Evolutionary conservation across 1,284 basidiomycete genomes (phyloP), one percentile per base, ranked within the genome.

Genomic region (Cutaneotrichosporon sp.): DNA sequence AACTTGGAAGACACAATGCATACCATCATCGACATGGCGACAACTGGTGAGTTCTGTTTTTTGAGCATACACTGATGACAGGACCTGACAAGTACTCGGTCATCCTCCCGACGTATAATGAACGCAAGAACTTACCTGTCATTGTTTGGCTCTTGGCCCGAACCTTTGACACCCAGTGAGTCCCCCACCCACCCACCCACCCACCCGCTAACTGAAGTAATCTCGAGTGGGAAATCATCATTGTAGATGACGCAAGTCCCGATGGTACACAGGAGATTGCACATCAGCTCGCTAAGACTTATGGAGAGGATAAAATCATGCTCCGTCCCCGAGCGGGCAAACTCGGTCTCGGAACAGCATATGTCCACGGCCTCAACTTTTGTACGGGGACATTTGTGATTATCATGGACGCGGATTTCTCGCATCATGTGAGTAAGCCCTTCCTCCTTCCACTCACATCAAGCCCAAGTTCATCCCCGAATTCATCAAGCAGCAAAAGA

Each of bases 321-420:
- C 80, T 95, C 56, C 90, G 87, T 81, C 91, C 92, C 46, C 87
- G 92, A 70, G 84, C 91, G 8, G 92, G 92, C 57, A 95, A 95
- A 81, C 85, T 95, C 4, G 92, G 92, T 51, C 85, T 95, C 47
- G 92, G 92, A 89, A 94, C 92, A 16, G 92, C 92, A 22, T 96
- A 96, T 77, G 91, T 95, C 59, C 90, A 96, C 76, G 92, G 92
- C 13, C 83, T 96, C 60, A 88, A 91, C 72, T 91, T 89, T 76
- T 90, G 89, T 74, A 88, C 89, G 0, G 92, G 92, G n/a, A 90
- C 91, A 79, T 96, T 93, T 81, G 91, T 94, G 40, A 91, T 95
- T 74, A 95, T 96, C 79, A 96, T 96, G 92, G 92, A 96, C 74
- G 92, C 92, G 58, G 92, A 96, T 81, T 95, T 96, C 79, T 94